Percentiles rank a stretch among this genome's conserved stretches.
phyloP scores from a whole-genome alignment of 768 basidiomycete species.

The Hericium erinaceus region DNA sequence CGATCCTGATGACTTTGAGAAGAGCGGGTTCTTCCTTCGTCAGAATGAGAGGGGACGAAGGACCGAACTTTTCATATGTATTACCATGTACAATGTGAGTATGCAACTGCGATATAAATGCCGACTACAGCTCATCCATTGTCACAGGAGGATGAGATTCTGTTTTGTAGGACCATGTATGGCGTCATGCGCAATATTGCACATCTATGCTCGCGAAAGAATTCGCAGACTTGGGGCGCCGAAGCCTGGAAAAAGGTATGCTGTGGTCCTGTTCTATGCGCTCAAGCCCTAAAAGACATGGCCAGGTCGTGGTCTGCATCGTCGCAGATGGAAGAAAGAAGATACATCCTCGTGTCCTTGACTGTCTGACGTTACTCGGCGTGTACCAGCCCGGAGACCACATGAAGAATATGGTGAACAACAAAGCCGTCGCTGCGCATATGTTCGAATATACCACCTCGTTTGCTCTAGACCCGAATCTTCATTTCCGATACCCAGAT shows the following conservation, averaged over 20 bases:
- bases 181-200: slow-evolving; percentile 89
- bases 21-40: slow-evolving; percentile 72
- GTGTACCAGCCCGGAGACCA: slow-evolving; percentile 73
- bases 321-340: slow-evolving; percentile 84
- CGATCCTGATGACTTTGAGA: slow-evolving; percentile 88
- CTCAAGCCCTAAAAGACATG: neutral
- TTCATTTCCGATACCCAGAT: slow-evolving; percentile 83
- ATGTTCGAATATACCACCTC: slow-evolving; percentile 85
- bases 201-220: slow-evolving; percentile 75
- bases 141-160: slow-evolving; percentile 71
- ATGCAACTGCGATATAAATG: neutral
- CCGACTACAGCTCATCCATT: slow-evolving; percentile 3
- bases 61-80: slow-evolving; percentile 88
- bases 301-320: slow-evolving; percentile 83
- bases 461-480: slow-evolving; percentile 67
- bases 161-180: slow-evolving; percentile 89
- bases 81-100: slow-evolving; percentile 93
- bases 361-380: slow-evolving; percentile 85
- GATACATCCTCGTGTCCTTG: slow-evolving; percentile 75
- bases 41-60: slow-evolving; percentile 73
- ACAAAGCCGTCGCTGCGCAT: slow-evolving; percentile 62
- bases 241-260: slow-evolving; percentile 92
- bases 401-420: slow-evolving; percentile 58
- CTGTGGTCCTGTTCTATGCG: neutral
- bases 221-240: slow-evolving; percentile 90